These are phyloP conservation scores for Populus hybrid DNA, from an alignment of 441 rosid genomes.

Conservation along the genomic window DNA sequence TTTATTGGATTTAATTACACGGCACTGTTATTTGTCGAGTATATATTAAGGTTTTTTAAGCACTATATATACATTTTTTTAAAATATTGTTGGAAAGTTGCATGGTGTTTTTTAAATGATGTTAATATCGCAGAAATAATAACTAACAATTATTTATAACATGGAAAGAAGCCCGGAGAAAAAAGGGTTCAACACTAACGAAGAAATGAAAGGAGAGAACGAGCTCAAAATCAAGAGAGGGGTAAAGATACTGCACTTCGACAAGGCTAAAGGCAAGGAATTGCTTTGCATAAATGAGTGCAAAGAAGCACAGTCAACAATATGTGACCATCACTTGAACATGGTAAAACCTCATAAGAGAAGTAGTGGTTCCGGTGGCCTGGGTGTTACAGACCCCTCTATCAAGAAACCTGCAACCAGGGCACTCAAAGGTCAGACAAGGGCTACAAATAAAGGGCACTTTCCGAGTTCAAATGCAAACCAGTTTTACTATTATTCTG, in stretches of 20 bases:
- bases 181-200: conserved; percentile 14
- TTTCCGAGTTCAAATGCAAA: conserved; percentile 21
- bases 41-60: background rate
- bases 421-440: conserved; percentile 35
- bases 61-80: background rate
- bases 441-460: conserved; percentile 27
- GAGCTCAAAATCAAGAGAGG: conserved; percentile 7
- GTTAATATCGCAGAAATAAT: background rate
- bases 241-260: conserved; percentile 10
- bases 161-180: background rate
- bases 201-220: conserved; percentile 17
- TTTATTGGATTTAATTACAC: background rate
- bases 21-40: conserved; percentile 23
- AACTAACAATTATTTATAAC: background rate
- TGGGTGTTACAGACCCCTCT: background rate
- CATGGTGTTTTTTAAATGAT: background rate
- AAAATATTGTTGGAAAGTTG: background rate
- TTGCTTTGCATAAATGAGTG: conserved; percentile 27
- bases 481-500: conserved; percentile 70
- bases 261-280: conserved; percentile 14
- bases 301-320: conserved; percentile 1
- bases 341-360: background rate
- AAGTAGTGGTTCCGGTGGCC: no score
- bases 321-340: background rate
- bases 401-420: conserved; percentile 4